phyloP scores from a whole-genome alignment of 495 filamentous ascomycete species.

The Apiosordaria backusii region DNA sequence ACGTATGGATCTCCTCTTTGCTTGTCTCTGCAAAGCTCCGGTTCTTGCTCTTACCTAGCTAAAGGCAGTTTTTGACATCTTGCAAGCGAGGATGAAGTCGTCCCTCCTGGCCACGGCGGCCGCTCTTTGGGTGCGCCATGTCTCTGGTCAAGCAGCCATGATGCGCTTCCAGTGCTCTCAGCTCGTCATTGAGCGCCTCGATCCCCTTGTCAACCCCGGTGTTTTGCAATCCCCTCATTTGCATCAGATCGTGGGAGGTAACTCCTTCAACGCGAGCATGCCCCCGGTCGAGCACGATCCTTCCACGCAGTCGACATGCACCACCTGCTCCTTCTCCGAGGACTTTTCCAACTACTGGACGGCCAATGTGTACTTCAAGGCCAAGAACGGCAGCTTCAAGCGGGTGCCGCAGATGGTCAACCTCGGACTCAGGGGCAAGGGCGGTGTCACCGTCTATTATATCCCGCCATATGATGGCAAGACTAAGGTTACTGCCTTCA shows the following conservation, averaged over 20 bases:
- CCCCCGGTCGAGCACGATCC: constrained; percentile 22
- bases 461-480: constrained; percentile 46
- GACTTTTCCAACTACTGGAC: constrained; percentile 45
- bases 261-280: constrained; percentile 35
- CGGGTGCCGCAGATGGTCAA: constrained; percentile 45
- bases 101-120: constrained; percentile 30
- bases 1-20: neutral
- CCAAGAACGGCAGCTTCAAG: constrained; percentile 46
- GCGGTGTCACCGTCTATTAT: constrained; percentile 48
- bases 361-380: constrained; percentile 38
- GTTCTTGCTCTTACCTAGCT: neutral
- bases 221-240: constrained; percentile 37
- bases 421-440: constrained; percentile 35
- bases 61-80: neutral
- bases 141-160: constrained; percentile 36
- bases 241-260: constrained; percentile 38
- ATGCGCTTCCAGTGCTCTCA: constrained; percentile 48
- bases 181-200: constrained; percentile 42
- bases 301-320: constrained; percentile 28
- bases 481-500: constrained; percentile 47
- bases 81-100: constrained; percentile 21
- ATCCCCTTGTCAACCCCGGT: constrained; percentile 44
- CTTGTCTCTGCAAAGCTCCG: neutral
- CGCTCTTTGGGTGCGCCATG: constrained; percentile 26
- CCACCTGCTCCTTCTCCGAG: constrained; percentile 31